These are phyloP conservation scores for Colletotrichum noveboracense DNA, from an alignment of 2,329 filamentous ascomycete species.

Conservation along the genomic window DNA sequence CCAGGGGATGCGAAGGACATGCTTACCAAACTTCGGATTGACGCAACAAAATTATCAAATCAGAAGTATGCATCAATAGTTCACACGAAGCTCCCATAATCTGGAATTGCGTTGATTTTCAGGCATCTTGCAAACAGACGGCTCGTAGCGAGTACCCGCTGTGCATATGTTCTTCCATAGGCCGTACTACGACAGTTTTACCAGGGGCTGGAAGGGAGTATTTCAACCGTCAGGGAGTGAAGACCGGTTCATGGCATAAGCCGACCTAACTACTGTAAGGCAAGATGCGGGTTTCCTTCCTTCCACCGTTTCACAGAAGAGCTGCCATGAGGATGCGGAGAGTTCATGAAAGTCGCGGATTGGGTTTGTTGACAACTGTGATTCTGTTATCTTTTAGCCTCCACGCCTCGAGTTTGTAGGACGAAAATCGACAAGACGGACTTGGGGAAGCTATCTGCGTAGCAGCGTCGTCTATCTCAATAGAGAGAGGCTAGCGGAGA, in stretches of 20 bases:
- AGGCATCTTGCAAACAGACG: neutral
- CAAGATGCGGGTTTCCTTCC: neutral
- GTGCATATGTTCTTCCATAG: neutral
- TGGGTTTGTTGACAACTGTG: fast-evolving
- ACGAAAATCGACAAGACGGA: neutral
- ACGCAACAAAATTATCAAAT: neutral
- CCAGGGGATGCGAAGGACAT: neutral
- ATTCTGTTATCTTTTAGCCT: fast-evolving
- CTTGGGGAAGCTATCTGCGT: neutral
- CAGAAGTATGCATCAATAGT: neutral
- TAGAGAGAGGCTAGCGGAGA: neutral
- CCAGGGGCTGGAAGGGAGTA: neutral
- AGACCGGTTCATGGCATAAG: neutral
- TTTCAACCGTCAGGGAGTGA: neutral
- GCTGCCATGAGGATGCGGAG: neutral
- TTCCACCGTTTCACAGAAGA: neutral
- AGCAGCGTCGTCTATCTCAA: neutral
- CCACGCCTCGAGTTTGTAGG: neutral
- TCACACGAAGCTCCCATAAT: neutral
- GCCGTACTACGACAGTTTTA: neutral
- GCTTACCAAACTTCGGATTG: neutral
- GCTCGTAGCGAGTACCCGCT: neutral
- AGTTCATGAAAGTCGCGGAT: fast-evolving
- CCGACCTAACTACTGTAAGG: neutral
- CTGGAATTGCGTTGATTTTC: neutral